Conservation (phyloP, 305 asterid genomes). For the Solanum hybrid region DNA sequence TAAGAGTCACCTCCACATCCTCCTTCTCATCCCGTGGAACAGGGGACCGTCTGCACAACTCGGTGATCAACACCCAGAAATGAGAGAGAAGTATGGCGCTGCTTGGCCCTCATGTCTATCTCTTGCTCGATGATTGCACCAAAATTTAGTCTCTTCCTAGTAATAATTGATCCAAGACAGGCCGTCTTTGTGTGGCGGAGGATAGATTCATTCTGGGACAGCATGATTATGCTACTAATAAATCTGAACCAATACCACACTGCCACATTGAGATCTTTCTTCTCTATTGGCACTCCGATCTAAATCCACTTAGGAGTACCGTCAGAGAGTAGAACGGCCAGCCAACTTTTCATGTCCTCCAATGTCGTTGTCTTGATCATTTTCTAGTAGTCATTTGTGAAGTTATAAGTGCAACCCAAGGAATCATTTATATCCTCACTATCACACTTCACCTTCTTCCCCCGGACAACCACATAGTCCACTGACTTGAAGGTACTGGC, state of each 20-base stretch:
- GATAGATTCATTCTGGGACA: neutral
- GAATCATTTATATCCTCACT: neutral
- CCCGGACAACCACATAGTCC: neutral
- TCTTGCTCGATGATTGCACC: neutral
- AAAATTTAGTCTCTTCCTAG: neutral
- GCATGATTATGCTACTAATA: neutral
- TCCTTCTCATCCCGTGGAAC: neutral
- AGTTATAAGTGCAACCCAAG: neutral
- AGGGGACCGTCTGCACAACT: neutral
- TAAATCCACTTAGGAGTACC: neutral
- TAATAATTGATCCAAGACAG: neutral
- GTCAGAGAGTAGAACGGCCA: neutral
- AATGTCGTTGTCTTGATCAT: neutral
- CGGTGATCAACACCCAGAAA: neutral
- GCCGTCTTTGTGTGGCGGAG: neutral
- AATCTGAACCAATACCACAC: neutral
- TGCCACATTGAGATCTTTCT: neutral
- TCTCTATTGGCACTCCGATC: neutral
- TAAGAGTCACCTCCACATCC: neutral
- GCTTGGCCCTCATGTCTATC: neutral
- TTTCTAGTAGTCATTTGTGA: neutral
- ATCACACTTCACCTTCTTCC: neutral
- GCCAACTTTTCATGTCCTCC: neutral
- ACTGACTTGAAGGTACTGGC: neutral
- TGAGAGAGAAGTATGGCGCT: neutral